Percentiles rank a stretch among this genome's conserved stretches.
These are phyloP conservation scores for Fusarium illudens DNA, from an alignment of 2,329 filamentous ascomycete genomes.

Conservation along the genomic window DNA sequence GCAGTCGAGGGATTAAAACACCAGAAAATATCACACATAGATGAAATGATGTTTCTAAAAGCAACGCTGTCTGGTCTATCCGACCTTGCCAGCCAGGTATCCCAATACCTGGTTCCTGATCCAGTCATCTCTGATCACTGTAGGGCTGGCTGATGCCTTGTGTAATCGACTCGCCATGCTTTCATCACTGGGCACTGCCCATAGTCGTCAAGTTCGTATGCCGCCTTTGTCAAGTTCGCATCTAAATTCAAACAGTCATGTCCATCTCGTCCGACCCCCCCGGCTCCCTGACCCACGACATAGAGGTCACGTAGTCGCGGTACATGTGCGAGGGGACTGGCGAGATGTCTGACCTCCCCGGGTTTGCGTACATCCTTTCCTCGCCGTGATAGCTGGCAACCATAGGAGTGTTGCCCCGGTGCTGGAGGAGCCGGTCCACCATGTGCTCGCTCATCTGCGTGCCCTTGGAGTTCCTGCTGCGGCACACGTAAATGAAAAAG, in stretches of 20 bases:
- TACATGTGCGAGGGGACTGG: neutral
- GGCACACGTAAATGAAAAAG: conserved; percentile 5
- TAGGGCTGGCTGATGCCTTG: too few species aligned
- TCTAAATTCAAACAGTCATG: neutral
- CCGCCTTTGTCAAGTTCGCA: too few species aligned
- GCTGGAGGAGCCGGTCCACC: neutral
- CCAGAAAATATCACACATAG: neutral
- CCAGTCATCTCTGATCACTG: too few species aligned
- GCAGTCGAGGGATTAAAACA: neutral
- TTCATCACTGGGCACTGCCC: neutral
- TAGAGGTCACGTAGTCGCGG: conserved; percentile 3
- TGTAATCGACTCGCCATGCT: neutral
- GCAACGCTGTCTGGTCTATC: too few species aligned
- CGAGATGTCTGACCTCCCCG: neutral
- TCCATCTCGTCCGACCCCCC: neutral
- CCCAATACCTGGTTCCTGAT: too few species aligned
- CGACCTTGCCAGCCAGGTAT: too few species aligned
- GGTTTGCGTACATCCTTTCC: conserved; percentile 2
- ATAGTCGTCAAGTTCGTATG: neutral
- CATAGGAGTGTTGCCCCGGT: neutral
- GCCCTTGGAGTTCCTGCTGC: neutral
- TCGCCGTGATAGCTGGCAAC: conserved; percentile 12
- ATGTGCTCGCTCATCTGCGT: neutral
- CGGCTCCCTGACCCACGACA: conserved; percentile 6
- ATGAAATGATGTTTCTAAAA: too few species aligned